phyloP scores from a whole-genome alignment of 306 rosid species.

The Prunus kanzakura region DNA sequence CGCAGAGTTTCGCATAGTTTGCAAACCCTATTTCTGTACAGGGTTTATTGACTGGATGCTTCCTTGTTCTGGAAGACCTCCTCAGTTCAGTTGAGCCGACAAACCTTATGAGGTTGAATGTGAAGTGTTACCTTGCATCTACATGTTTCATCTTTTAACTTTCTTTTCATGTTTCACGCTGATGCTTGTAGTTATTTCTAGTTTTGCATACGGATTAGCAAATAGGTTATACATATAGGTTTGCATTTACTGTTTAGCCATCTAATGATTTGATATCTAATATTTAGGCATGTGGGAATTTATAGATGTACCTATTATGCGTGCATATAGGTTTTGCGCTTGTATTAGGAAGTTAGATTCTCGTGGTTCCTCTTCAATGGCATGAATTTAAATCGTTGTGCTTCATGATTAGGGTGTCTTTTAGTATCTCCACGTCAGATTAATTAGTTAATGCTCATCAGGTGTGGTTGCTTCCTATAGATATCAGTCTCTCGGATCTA shows the following conservation, averaged over 20 bases:
- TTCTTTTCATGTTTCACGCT: not conserved
- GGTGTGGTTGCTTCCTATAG: not conserved
- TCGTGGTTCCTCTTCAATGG: not conserved
- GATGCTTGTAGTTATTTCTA: not conserved
- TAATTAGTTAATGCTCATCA: not conserved
- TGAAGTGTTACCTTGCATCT: conserved; percentile 23
- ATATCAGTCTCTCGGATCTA: not conserved
- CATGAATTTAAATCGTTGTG: not conserved
- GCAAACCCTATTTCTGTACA: conserved; percentile 28
- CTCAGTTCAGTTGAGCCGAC: conserved; percentile 9
- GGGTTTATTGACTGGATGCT: conserved; percentile 37
- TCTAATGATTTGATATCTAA: not conserved
- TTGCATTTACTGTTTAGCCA: not conserved
- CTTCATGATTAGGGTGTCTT: not conserved
- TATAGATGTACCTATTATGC: not conserved
- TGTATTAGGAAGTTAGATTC: not conserved
- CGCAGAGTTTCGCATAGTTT: conserved; percentile 35
- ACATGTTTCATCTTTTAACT: not conserved
- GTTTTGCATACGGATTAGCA: not conserved
- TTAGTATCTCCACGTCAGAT: not conserved
- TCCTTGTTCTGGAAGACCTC: conserved; percentile 39
- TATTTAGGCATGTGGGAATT: not conserved
- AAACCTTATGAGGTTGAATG: conserved; percentile 39
- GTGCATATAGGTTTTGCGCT: not conserved
- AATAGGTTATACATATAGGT: not conserved